Conservation (phyloP, 192 early-diverging fungal genomes). For the Entomortierella chlamydospora region DNA sequence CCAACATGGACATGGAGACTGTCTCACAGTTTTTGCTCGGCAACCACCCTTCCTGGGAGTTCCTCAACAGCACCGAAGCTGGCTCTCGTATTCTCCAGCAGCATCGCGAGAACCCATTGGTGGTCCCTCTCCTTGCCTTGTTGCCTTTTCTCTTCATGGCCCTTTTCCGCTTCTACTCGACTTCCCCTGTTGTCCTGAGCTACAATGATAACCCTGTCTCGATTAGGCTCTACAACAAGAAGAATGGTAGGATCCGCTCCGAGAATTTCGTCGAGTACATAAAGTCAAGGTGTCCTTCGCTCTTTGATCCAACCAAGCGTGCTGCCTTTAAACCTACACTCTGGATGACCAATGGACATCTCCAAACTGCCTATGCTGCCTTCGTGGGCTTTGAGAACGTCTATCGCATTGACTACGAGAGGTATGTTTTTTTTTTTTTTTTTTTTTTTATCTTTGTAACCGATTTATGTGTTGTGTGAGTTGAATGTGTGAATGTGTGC, state of each 20-base stretch:
- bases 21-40: conserved; percentile 38
- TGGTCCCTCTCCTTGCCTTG: conserved; percentile 27
- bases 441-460: no score
- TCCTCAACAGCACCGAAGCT: conserved; percentile 21
- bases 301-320: conserved; percentile 29
- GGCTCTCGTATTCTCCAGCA: conserved; percentile 1
- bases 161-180: conserved; percentile 30
- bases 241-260: conserved; percentile 16
- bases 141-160: conserved; percentile 22
- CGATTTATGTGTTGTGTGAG: no score
- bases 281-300: conserved; percentile 38
- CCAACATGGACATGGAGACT: conserved; percentile 40
- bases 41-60: conserved; percentile 29
- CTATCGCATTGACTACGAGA: conserved; percentile 68
- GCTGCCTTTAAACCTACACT: conserved; percentile 66
- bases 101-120: conserved; percentile 12
- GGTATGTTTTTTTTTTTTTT: conserved; percentile 56
- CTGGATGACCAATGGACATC: conserved; percentile 79
- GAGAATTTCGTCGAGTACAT: conserved; percentile 45
- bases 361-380: conserved; percentile 83
- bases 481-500: no score
- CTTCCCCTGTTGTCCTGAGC: conserved; percentile 26
- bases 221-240: conserved; percentile 17
- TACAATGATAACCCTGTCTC: conserved; percentile 23
- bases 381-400: conserved; percentile 47